These are phyloP conservation scores for Neurospora sp. DNA, from an alignment of 495 filamentous ascomycete genomes.

Conservation along the genomic window DNA sequence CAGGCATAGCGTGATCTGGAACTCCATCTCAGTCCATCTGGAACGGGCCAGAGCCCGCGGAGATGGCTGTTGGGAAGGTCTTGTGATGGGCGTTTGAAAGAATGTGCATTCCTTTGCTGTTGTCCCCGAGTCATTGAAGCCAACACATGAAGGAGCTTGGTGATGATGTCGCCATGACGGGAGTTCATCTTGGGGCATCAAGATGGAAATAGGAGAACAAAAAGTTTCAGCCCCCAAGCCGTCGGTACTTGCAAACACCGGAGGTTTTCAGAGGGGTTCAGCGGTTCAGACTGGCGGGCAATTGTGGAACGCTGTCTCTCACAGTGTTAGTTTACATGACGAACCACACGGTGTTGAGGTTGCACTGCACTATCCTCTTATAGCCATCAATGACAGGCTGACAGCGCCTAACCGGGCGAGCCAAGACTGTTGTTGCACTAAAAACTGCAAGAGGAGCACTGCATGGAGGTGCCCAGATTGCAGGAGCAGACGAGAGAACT, in stretches of 20 bases:
- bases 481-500: neutral
- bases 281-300: neutral
- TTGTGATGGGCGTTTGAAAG: neutral
- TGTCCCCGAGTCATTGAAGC: neutral
- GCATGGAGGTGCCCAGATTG: neutral
- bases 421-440: neutral
- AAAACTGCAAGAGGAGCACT: neutral
- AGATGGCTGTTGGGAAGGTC: neutral
- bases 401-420: neutral
- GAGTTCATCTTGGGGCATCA: too few species aligned
- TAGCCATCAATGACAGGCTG: neutral
- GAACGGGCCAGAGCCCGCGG: neutral
- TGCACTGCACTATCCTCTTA: neutral
- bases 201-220: neutral
- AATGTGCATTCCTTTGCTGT: neutral
- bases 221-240: neutral
- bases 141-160: neutral
- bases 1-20: neutral
- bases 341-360: neutral
- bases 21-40: neutral
- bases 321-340: neutral
- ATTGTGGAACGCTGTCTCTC: neutral
- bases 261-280: neutral
- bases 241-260: neutral
- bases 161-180: neutral